Evolutionary conservation across 2,329 filamentous ascomycete genomes (phyloP).

Genomic region (Colletotrichum godetiae): DNA sequence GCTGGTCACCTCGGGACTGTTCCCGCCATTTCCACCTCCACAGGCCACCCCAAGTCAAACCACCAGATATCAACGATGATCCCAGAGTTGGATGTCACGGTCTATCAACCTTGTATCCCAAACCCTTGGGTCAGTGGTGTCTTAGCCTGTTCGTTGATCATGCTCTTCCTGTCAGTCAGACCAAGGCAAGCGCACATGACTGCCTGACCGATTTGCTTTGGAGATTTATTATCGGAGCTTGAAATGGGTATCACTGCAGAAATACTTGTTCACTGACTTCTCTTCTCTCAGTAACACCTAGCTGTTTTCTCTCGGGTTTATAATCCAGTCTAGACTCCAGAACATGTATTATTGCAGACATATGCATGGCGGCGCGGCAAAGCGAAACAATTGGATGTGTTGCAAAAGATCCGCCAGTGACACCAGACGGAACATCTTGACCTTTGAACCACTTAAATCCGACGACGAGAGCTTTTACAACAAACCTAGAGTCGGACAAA

Average conservation of each 20-base stretch:
- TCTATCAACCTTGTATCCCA: no score
- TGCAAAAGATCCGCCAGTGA: neutral
- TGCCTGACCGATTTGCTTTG: no score
- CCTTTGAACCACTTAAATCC: neutral
- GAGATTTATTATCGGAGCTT: neutral
- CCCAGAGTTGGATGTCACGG: no score
- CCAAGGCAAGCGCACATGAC: no score
- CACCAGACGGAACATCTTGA: neutral
- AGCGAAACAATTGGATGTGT: no score
- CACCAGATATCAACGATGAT: no score
- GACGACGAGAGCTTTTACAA: neutral
- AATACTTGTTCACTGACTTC: no score
- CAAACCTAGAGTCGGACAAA: neutral
- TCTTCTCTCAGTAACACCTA: no score
- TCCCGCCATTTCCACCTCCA: no score
- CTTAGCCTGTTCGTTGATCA: neutral
- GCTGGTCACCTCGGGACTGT: neutral
- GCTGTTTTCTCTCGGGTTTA: no score
- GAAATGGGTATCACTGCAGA: neutral
- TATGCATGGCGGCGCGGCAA: neutral
- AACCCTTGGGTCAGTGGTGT: no score
- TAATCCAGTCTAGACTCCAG: neutral
- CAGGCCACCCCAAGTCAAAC: no score
- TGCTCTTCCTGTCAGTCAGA: neutral
- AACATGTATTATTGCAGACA: neutral